Conservation (phyloP, 805 yeast genomes). For the Wickerhamomyces chaumierensis region DNA sequence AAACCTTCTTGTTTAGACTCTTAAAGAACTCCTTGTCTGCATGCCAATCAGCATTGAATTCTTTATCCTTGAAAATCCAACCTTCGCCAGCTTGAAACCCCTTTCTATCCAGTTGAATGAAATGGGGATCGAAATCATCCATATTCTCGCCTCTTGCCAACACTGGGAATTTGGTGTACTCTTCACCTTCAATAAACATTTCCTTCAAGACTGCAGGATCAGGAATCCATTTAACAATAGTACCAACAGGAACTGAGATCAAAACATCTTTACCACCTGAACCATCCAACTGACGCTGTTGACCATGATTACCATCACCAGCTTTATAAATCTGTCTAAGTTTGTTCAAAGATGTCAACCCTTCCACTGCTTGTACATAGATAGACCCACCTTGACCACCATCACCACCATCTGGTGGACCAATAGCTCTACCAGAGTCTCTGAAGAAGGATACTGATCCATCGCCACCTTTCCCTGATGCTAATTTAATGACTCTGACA, state of each 20-base stretch:
- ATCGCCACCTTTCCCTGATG: constrained; percentile 81
- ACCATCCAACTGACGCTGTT: constrained; percentile 76
- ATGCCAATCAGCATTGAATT: constrained; percentile 54
- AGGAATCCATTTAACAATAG: constrained; percentile 77
- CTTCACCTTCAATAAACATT: constrained; percentile 18
- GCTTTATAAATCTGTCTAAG: constrained; percentile 62
- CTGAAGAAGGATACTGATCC: constrained; percentile 81
- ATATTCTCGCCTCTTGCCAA: constrained; percentile 18
- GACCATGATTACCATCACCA: constrained; percentile 60
- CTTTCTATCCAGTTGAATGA: constrained; percentile 52
- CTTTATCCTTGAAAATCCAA: constrained; percentile 76
- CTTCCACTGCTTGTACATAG: constrained; percentile 70
- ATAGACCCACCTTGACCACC: constrained; percentile 92
- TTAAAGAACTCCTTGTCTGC: constrained; percentile 52
- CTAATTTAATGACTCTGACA: constrained; percentile 50
- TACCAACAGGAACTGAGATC: constrained; percentile 86
- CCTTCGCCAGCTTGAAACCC: constrained; percentile 66
- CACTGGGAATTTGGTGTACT: constrained; percentile 9
- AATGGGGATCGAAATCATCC: constrained; percentile 24
- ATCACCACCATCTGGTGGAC: constrained; percentile 99
- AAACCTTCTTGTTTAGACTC: constrained; percentile 52
- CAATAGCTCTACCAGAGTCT: constrained; percentile 74
- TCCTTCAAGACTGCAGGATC: constrained; percentile 40
- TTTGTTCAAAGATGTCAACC: constrained; percentile 60
- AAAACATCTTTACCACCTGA: constrained; percentile 67